Percentiles rank a stretch among this genome's conserved stretches.
Conservation (phyloP, 192 early-diverging fungal genomes). For the Gamsiella multidivaricata region DNA sequence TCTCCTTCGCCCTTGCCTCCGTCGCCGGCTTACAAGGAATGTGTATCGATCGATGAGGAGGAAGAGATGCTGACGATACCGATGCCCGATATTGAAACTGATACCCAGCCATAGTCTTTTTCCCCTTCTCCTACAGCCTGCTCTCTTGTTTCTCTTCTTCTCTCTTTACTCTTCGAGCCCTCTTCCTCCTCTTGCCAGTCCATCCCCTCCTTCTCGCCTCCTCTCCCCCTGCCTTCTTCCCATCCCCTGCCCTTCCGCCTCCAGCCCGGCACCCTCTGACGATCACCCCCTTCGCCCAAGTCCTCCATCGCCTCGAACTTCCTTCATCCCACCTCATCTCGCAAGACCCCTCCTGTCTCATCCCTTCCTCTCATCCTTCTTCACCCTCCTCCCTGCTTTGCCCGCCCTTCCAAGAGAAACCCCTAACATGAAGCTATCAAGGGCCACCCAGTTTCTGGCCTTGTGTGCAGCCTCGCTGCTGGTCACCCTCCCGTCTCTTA, state of each 20-base stretch:
- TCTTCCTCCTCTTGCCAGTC: background rate
- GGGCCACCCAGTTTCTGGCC: conserved; percentile 1
- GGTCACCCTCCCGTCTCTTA: background rate
- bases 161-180: conserved; percentile 2
- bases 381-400: background rate
- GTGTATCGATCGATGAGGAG: too few species aligned
- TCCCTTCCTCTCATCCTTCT: background rate
- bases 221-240: conserved; percentile 10
- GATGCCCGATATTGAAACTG: too few species aligned
- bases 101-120: background rate
- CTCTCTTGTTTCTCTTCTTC: conserved; percentile 4
- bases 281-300: background rate
- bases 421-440: conserved; percentile 36
- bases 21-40: too few species aligned
- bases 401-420: background rate
- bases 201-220: background rate
- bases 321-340: background rate
- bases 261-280: background rate
- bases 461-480: conserved; percentile 18
- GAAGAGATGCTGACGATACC: too few species aligned
- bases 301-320: background rate
- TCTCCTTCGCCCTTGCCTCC: too few species aligned
- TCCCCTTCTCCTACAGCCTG: background rate
- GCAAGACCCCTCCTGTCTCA: background rate
- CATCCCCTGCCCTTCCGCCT: conserved; percentile 8